Conservation (phyloP, 257 asterid genomes). For the Osmanthus fragrans region DNA sequence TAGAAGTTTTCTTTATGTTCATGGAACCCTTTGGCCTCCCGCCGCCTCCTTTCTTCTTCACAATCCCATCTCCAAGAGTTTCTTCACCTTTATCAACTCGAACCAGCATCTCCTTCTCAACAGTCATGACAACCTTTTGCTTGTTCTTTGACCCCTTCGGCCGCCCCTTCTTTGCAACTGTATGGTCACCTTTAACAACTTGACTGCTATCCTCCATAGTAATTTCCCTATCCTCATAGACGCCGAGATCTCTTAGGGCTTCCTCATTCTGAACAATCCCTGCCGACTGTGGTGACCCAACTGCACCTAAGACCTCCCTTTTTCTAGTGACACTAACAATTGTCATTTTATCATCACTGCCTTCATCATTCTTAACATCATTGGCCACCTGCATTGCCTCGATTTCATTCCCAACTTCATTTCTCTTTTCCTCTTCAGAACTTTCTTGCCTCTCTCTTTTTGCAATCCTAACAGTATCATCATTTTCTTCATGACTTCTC, state of each 20-base stretch:
- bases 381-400: constrained; percentile 22
- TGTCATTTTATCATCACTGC: background rate
- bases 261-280: constrained; percentile 7
- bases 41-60: background rate
- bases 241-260: background rate
- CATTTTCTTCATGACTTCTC: constrained; percentile 11
- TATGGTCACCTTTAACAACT: constrained; percentile 18
- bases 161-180: constrained; percentile 12
- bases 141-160: constrained; percentile 25
- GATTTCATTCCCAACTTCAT: constrained; percentile 10
- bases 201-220: constrained; percentile 8
- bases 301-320: background rate
- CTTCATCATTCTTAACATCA: constrained; percentile 17
- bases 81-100: constrained; percentile 2
- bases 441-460: constrained; percentile 28
- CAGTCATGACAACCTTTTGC: constrained; percentile 12
- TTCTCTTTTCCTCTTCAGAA: constrained; percentile 10
- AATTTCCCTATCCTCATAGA: constrained; percentile 15
- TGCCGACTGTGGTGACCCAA: background rate
- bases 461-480: constrained; percentile 2
- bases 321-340: background rate
- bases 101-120: constrained; percentile 4
- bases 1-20: background rate
- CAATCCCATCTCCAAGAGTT: background rate
- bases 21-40: constrained; percentile 22